phyloP scores from a whole-genome alignment of 2,329 filamentous ascomycete genomes.

The Neodidymelliopsis sp. region DNA sequence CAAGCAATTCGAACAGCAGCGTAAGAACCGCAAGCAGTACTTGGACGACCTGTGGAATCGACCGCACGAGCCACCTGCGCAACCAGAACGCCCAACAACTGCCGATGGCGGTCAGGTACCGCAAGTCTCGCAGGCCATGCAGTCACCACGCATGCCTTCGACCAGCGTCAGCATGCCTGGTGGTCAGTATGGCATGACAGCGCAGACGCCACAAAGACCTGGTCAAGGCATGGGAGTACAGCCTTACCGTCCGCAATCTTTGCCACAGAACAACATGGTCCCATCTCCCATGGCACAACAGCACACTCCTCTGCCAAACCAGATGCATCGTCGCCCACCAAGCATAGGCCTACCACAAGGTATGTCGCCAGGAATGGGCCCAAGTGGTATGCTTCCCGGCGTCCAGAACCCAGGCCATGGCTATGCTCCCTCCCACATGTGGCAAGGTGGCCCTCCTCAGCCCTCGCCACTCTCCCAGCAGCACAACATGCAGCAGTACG shows the following conservation, averaged over 20 bases:
- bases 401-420: conserved; percentile 56
- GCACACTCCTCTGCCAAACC: conserved; percentile 66
- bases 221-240: conserved; percentile 68
- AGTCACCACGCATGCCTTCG: conserved; percentile 64
- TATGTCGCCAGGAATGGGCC: conserved; percentile 46
- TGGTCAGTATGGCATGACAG: conserved; percentile 65
- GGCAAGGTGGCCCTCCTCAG: conserved; percentile 56
- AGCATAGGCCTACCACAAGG: conserved; percentile 55
- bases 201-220: conserved; percentile 65
- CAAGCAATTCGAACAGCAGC: conserved; percentile 80
- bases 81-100: conserved; percentile 53
- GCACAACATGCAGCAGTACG: conserved; percentile 56
- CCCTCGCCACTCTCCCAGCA: conserved; percentile 58
- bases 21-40: conserved; percentile 79
- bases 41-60: conserved; percentile 83
- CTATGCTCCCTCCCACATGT: conserved; percentile 58
- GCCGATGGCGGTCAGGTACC: conserved; percentile 50
- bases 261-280: conserved; percentile 74
- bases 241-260: conserved; percentile 74
- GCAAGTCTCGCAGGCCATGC: conserved; percentile 54
- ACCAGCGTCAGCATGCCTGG: conserved; percentile 63
- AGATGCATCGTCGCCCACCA: conserved; percentile 73
- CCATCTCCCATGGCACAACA: conserved; percentile 77
- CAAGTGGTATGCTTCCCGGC: conserved; percentile 47
- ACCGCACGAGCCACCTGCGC: conserved; percentile 77